Evolutionary conservation across 176 grass and related monocot species (phyloP), one percentile per base, ranked within the genome.

Genomic region (Aegilops speltoides): DNA sequence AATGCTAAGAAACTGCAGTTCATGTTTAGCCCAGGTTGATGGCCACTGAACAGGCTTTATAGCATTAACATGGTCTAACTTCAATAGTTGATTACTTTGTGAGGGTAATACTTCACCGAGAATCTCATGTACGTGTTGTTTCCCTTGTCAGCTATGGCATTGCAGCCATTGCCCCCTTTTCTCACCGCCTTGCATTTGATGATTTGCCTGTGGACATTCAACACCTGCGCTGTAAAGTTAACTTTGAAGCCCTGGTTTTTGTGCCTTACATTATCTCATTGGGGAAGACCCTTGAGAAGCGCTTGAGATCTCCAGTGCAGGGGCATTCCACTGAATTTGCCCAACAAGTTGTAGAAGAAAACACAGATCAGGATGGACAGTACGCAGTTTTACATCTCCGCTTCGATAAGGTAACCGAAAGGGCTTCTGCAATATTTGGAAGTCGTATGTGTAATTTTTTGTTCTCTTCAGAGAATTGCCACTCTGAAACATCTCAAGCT

Each of bases 301-400:
- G 88, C 8, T 89, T 98, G 87, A 94, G 88, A 64, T 84, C 73
- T 80, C 87, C 91, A 15, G 52, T 88, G 33, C 64, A 46, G 59
- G 79, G 25, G 66, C 68, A 83, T 43, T 78, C 85, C 34, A 54
- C 82, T 82, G 66, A 90, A 63, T 34, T 77, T 69, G 66, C 73
- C 31, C 83, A 90, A 70, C 61, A 89, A 81, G 73, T 79, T 64
- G 80, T 50, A 62, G 84, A 85, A 68, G 81, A 80, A 64, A 60
- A 69, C 25, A 86, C 37, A 56, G 76, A 79, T 70, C 84, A 88
- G 69, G 85, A 78, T 32, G 84, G 89, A 86, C 91, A 94, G 66
- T 98, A 93, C 86, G 92, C 82, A 64, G 97, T 92, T 88, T 83
- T 98, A 74, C 97, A 98, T 84, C 97, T 98, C 70, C 88, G 93